Conservation (phyloP, 1,284 basidiomycete species). For the Moesziomyces sp. region DNA sequence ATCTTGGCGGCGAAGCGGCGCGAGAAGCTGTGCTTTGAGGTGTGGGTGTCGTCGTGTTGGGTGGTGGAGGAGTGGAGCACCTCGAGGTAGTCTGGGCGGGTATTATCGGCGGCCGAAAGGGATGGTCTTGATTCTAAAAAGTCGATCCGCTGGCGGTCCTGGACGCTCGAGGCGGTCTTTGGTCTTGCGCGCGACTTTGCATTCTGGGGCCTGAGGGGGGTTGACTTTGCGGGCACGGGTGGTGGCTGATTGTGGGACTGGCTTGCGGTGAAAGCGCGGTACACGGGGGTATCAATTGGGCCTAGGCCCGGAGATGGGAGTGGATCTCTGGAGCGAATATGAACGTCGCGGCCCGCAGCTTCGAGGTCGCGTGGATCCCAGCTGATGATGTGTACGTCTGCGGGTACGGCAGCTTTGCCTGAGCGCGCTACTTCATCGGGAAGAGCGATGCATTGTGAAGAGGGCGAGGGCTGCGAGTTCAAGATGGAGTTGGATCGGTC, state of each 20-base stretch:
- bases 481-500: constrained; percentile 3
- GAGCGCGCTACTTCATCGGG: not conserved
- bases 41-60: not conserved
- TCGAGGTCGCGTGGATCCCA: constrained; percentile 10
- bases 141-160: not conserved
- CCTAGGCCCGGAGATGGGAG: not conserved
- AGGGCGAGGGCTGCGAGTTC: not conserved
- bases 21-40: not conserved
- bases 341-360: constrained; percentile 8
- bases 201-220: no score
- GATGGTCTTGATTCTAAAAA: no score
- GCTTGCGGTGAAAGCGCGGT: constrained; percentile 9
- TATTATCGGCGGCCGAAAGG: no score
- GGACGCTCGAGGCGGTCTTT: constrained; percentile 1
- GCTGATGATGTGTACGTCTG: constrained; percentile 35
- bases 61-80: not conserved
- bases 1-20: constrained; percentile 4
- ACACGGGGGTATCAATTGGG: constrained; percentile 6
- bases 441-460: not conserved
- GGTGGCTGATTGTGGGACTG: no score
- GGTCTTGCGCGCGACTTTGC: not conserved
- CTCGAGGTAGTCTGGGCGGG: constrained; percentile 6
- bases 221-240: no score
- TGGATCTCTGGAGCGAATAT: constrained; percentile 3
- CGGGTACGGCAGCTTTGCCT: constrained; percentile 5